A percentile compares a stretch with the other conserved stretches of the same genome.
Conservation (phyloP, 306 rosid genomes). For the Lathyrus aphaca region DNA sequence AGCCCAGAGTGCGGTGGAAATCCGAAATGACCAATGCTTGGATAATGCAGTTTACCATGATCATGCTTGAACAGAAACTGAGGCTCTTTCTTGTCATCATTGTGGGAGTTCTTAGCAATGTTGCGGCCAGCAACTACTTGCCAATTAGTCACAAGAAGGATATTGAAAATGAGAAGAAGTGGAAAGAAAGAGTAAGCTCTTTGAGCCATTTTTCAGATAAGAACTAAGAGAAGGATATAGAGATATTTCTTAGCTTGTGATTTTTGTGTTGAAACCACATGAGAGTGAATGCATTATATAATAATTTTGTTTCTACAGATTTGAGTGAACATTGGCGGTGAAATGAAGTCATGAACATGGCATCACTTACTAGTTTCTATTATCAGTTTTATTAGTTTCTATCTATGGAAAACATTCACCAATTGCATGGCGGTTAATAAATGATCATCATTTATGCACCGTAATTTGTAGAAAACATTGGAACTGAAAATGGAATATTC, state of each 20-base stretch:
- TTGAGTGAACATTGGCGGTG: slow-evolving; percentile 63
- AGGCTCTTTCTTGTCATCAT: slow-evolving; percentile 61
- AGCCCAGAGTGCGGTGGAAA: slow-evolving; percentile 43
- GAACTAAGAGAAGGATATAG: slow-evolving; percentile 35
- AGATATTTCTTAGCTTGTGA: slow-evolving; percentile 38
- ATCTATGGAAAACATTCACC: slow-evolving; percentile 41
- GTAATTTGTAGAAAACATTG: slow-evolving; percentile 8
- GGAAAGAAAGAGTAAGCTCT: slow-evolving; percentile 36
- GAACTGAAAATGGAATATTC: not conserved
- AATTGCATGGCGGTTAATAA: slow-evolving; percentile 44
- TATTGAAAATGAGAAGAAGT: slow-evolving; percentile 32
- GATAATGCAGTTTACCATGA: slow-evolving; percentile 48
- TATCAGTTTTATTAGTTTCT: no score
- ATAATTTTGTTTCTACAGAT: slow-evolving; percentile 4
- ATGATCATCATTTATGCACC: slow-evolving; percentile 42
- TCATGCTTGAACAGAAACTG: slow-evolving; percentile 47
- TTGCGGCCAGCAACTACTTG: slow-evolving; percentile 49
- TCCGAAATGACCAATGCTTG: slow-evolving; percentile 58
- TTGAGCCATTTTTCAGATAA: slow-evolving; percentile 39
- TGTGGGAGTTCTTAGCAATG: slow-evolving; percentile 30
- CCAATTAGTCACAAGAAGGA: slow-evolving; percentile 44
- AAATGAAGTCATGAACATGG: slow-evolving; percentile 49
- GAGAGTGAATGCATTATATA: slow-evolving; percentile 46
- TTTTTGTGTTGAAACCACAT: slow-evolving; percentile 48
- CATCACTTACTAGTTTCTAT: slow-evolving; percentile 29